phyloP scores from a whole-genome alignment of 441 rosid species.

The Mallotus japonicus region DNA sequence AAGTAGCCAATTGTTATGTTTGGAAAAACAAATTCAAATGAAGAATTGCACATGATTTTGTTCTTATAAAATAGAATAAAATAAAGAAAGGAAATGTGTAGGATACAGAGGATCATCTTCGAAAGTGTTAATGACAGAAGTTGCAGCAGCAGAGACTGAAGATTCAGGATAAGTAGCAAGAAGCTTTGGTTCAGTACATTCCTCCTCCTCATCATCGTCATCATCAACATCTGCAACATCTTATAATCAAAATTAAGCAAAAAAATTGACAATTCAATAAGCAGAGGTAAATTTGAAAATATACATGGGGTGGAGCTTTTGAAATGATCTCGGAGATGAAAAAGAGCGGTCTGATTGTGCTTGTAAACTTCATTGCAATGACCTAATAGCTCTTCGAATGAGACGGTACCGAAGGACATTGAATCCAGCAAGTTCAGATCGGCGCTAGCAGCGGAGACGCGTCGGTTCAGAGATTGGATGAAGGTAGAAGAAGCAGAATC shows the following conservation, averaged over 20 bases:
- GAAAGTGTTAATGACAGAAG: constrained; percentile 39
- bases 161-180: no score
- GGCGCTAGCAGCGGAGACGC: constrained; percentile 36
- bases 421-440: constrained; percentile 32
- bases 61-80: background rate
- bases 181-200: background rate
- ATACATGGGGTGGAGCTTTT: constrained; percentile 5
- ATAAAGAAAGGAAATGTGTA: constrained; percentile 18
- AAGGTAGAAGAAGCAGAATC: constrained; percentile 82
- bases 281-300: no score
- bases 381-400: constrained; percentile 53
- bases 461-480: constrained; percentile 64
- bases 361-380: constrained; percentile 50
- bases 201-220: constrained; percentile 33
- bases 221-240: constrained; percentile 38
- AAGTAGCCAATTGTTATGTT: background rate
- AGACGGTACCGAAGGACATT: constrained; percentile 32
- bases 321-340: constrained; percentile 21
- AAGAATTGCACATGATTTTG: background rate
- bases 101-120: constrained; percentile 76
- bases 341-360: constrained; percentile 15
- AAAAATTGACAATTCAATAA: no score
- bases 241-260: no score
- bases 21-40: background rate
- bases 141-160: no score